Evolutionary conservation across 495 filamentous ascomycete genomes (phyloP).

Genomic region (Lasiosphaeria miniovina): DNA sequence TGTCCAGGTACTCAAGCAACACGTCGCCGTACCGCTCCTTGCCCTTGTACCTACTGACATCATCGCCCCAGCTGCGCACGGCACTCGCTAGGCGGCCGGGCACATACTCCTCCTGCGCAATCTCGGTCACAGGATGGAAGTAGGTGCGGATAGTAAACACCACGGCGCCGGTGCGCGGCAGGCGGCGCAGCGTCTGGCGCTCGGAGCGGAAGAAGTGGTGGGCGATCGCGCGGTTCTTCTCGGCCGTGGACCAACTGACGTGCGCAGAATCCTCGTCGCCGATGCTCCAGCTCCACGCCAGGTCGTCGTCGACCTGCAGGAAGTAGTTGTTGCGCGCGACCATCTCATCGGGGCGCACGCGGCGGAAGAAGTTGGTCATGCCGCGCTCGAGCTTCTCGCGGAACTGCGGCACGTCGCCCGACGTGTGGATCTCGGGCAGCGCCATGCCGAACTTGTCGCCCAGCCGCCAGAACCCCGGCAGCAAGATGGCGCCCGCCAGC

Average conservation of each 20-base stretch:
- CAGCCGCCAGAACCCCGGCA: slow-evolving; percentile 86
- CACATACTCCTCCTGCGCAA: slow-evolving; percentile 66
- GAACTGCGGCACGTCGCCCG: slow-evolving; percentile 76
- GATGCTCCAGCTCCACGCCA: slow-evolving; percentile 72
- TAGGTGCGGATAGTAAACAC: slow-evolving; percentile 81
- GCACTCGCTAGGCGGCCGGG: slow-evolving; percentile 70
- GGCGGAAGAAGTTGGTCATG: slow-evolving; percentile 75
- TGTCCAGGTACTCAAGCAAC: slow-evolving; percentile 78
- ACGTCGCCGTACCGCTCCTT: slow-evolving; percentile 75
- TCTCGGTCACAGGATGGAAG: slow-evolving; percentile 65
- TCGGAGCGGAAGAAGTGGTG: slow-evolving; percentile 79
- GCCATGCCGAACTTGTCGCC: slow-evolving; percentile 83
- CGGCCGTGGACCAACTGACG: slow-evolving; percentile 71
- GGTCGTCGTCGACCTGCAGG: slow-evolving; percentile 70
- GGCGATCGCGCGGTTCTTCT: slow-evolving; percentile 72
- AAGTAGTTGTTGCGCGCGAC: slow-evolving; percentile 68
- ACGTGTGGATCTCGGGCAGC: slow-evolving; percentile 79
- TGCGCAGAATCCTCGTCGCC: slow-evolving; percentile 64
- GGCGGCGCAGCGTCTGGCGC: slow-evolving; percentile 68
- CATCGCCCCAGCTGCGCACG: slow-evolving; percentile 80
- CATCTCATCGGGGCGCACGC: slow-evolving; percentile 62
- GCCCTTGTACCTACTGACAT: slow-evolving; percentile 82
- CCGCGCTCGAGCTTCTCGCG: slow-evolving; percentile 75
- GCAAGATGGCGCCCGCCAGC: slow-evolving; percentile 71
- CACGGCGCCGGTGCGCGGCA: slow-evolving; percentile 72